Base-by-base conservation (phyloP, 768 basidiomycete genomes). In the Leccinum ochraceum region DNA sequence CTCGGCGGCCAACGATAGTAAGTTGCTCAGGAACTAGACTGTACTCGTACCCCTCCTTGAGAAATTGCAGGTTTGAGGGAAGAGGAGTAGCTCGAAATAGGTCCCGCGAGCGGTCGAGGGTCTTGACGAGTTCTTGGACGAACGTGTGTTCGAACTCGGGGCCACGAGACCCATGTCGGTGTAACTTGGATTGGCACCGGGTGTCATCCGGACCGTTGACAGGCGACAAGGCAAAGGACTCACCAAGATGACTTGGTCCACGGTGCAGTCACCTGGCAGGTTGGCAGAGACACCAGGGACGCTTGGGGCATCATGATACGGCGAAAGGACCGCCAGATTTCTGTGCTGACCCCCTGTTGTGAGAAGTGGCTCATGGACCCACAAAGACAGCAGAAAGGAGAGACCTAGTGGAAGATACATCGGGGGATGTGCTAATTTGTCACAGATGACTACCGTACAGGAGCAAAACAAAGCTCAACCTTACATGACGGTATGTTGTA, bases 141-240 rank as follows among this genome's bases (percentile, higher is more conserved):
- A 65, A 75, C 48, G 13, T 3, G 26, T 70, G 69, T 72, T 75
- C 73, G n/a, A 58, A 65, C 22, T 67, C 67, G 46, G 77, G 79
- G 59, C 69, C 75, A 55, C 78, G 76, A 54, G 74, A 75, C 10
- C 80, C 79, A 57, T 81, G 79, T 54, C 78, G 63, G 61, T 75
- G 76, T 69, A 80, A 72, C 79, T 80, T 56, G 54, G 20, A 13
- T 52, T 37, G 24, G 37, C 32, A 22, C 26, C 30, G 7, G 60
- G 61, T 1, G 54, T 55, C 58, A 61, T 32, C 6, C 17, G 48
- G 16, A 14, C 34, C 14, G 26, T 4, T 24, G n/a, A 1, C 16
- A 20, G 8, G 22, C 5, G 9, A 3, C 13, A 34, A 26, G 24
- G 5, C 4, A 24, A 26, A 49, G 16, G 17, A 55, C 69, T 53